Evolutionary conservation across 495 filamentous ascomycete species (phyloP).

Genomic region (Annulohypoxylon moriforme): DNA sequence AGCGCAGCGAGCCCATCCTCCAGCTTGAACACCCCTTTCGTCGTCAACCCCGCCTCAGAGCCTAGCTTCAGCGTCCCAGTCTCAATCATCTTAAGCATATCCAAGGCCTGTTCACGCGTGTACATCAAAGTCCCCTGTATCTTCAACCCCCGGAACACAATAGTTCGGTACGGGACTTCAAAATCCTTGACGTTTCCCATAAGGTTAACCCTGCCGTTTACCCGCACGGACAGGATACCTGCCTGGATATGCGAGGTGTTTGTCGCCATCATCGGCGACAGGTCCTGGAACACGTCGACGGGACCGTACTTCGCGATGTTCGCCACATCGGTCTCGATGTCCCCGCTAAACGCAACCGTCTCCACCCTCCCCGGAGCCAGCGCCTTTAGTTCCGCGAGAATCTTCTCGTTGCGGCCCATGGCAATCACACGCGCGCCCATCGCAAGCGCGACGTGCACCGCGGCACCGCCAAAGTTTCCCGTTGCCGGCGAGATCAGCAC

Average conservation of each 20-base stretch:
- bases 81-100: conserved; percentile 30
- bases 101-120: conserved; percentile 25
- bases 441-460: conserved; percentile 59
- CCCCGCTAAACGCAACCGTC: conserved; percentile 40
- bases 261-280: conserved; percentile 53
- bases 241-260: conserved; percentile 53
- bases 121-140: conserved; percentile 32
- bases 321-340: conserved; percentile 45
- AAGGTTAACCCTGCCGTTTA: conserved; percentile 53
- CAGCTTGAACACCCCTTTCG: conserved; percentile 28
- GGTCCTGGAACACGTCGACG: conserved; percentile 60
- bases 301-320: conserved; percentile 40
- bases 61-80: conserved; percentile 25
- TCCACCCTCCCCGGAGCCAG: conserved; percentile 30
- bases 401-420: conserved; percentile 55
- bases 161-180: conserved; percentile 32
- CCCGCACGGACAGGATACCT: conserved; percentile 54
- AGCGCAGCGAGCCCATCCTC: conserved; percentile 23
- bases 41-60: conserved; percentile 7
- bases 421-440: conserved; percentile 64
- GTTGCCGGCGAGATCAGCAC: conserved; percentile 64
- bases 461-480: conserved; percentile 58
- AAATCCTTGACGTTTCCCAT: conserved; percentile 50
- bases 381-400: conserved; percentile 42
- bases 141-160: conserved; percentile 6